Evolutionary conservation across 2,329 filamentous ascomycete species (phyloP).

Genomic region (Lomentospora prolificans): DNA sequence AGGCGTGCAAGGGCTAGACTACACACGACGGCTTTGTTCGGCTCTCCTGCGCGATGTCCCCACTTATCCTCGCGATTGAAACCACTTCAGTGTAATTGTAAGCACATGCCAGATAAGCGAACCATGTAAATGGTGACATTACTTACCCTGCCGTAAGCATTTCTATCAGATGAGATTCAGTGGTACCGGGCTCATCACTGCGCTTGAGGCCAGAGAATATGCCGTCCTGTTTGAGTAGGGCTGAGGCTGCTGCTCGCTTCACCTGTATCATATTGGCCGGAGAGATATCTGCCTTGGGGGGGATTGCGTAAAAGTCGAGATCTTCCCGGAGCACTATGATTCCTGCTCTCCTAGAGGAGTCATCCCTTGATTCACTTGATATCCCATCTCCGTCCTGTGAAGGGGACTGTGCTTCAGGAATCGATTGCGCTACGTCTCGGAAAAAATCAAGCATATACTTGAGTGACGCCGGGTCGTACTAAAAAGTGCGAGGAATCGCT

Average conservation of each 20-base stretch:
- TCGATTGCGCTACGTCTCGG: slow-evolving; percentile 90
- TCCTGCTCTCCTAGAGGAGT: slow-evolving; percentile 81
- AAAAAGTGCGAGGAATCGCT: slow-evolving; percentile 20
- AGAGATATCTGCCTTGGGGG: slow-evolving; percentile 72
- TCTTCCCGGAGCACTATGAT: slow-evolving; percentile 97
- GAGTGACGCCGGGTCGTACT: slow-evolving; percentile 94
- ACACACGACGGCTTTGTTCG: slow-evolving; percentile 97
- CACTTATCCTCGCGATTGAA: slow-evolving; percentile 94
- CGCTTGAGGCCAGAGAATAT: slow-evolving; percentile 94
- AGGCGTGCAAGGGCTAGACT: slow-evolving; percentile 87
- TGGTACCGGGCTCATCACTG: slow-evolving; percentile 92
- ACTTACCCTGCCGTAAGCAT: slow-evolving; percentile 95
- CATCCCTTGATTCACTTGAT: slow-evolving; percentile 45
- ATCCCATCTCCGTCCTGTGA: slow-evolving; percentile 53
- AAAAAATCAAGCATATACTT: slow-evolving; percentile 99
- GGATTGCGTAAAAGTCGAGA: slow-evolving; percentile 94
- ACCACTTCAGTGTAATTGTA: slow-evolving; percentile 46
- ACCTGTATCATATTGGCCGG: slow-evolving; percentile 91
- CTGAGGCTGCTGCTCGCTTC: slow-evolving; percentile 81
- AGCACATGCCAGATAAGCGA: not conserved
- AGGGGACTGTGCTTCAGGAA: slow-evolving; percentile 64
- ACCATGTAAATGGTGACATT: not conserved
- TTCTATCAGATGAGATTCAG: slow-evolving; percentile 96
- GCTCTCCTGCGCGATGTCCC: slow-evolving; percentile 95
- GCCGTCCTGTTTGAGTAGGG: slow-evolving; percentile 79